Evolutionary conservation across 805 yeast genomes (phyloP).

Genomic region (Monosporozyma siamensis): DNA sequence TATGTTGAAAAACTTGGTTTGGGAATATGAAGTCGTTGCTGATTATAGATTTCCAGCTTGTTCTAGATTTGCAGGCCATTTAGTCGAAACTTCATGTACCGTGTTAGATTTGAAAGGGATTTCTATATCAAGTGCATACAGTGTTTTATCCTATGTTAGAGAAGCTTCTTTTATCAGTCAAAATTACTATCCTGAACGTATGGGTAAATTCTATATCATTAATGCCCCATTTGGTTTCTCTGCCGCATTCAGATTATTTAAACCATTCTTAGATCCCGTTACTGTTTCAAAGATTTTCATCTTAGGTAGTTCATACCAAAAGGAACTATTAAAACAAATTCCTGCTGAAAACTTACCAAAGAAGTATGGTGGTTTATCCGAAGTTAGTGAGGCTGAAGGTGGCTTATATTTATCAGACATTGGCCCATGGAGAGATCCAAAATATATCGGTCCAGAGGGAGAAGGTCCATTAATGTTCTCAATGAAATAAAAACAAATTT

Average conservation of each 20-base stretch:
- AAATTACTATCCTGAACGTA: conserved; percentile 96
- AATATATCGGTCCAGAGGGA: conserved; percentile 91
- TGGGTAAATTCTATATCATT: conserved; percentile 94
- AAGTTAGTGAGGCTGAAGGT: conserved; percentile 55
- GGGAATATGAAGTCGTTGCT: conserved; percentile 94
- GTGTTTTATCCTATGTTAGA: conserved; percentile 77
- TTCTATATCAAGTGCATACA: conserved; percentile 72
- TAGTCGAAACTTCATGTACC: conserved; percentile 94
- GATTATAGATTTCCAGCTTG: conserved; percentile 86
- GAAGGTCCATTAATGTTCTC: conserved; percentile 64
- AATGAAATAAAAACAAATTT: conserved; percentile 11
- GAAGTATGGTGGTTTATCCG: conserved; percentile 82
- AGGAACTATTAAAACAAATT: conserved; percentile 82
- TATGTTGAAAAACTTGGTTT: conserved; percentile 89
- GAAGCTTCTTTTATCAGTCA: conserved; percentile 94
- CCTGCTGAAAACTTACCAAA: conserved; percentile 87
- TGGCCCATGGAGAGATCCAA: conserved; percentile 95
- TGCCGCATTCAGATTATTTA: conserved; percentile 82
- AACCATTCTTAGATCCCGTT: conserved; percentile 93
- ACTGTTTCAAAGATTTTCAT: conserved; percentile 93
- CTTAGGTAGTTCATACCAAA: conserved; percentile 66
- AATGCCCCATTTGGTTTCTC: conserved; percentile 97
- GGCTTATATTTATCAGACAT: conserved; percentile 81
- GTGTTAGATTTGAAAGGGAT: conserved; percentile 92
- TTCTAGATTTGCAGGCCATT: conserved; percentile 65